These are phyloP conservation scores for Mortierella antarctica DNA, from an alignment of 192 early-diverging fungal species.

Conservation along the genomic window DNA sequence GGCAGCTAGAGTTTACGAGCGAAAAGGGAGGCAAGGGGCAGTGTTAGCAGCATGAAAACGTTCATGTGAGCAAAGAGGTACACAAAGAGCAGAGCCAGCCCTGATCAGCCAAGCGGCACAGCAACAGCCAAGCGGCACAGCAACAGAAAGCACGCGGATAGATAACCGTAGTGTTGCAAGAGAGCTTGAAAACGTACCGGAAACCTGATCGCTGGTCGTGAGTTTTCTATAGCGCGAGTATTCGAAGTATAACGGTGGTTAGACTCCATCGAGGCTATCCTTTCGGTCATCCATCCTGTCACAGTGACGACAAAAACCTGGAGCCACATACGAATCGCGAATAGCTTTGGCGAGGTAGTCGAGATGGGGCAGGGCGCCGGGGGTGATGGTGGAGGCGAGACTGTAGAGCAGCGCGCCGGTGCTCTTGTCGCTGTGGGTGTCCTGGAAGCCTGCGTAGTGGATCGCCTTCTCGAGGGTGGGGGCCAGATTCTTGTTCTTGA, in stretches of 20 bases:
- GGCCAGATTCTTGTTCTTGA: constrained; percentile 95
- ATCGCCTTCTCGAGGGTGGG: constrained; percentile 81
- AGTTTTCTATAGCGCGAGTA: constrained; percentile 62
- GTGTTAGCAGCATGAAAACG: background rate
- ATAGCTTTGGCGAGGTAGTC: constrained; percentile 88
- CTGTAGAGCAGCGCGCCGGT: constrained; percentile 85
- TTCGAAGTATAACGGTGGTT: background rate
- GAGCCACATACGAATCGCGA: constrained; percentile 50
- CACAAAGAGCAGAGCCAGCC: background rate
- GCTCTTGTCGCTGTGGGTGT: constrained; percentile 62
- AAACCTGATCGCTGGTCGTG: constrained; percentile 85
- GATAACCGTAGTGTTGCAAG: background rate
- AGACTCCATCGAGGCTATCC: background rate
- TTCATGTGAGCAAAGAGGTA: constrained; percentile 23
- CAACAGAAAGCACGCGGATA: constrained; percentile 12
- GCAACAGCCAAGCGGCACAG: no score
- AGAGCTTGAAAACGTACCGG: constrained; percentile 62
- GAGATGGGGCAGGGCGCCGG: constrained; percentile 77
- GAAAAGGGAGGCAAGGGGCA: background rate
- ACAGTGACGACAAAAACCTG: background rate
- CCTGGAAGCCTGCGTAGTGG: constrained; percentile 66
- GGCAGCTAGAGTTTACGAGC: constrained; percentile 69
- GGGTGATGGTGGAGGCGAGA: constrained; percentile 88
- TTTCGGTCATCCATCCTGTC: background rate
- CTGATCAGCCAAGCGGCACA: constrained; percentile 11